Conservation (phyloP, 805 yeast genomes). For the Starmera dryadoides region DNA sequence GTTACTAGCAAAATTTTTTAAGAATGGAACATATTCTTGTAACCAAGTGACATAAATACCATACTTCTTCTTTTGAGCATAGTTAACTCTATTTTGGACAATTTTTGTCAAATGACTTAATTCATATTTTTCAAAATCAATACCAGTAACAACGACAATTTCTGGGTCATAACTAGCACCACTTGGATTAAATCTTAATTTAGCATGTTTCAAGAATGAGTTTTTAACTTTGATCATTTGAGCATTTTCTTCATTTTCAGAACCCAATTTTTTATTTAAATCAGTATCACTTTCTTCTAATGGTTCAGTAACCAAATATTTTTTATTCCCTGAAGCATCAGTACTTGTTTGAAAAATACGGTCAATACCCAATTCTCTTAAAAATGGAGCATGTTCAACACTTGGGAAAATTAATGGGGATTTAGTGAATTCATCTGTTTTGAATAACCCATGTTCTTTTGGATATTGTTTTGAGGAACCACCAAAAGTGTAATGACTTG, state of each 20-base stretch:
- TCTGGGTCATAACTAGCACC: conserved; percentile 39
- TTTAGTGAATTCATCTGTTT: conserved; percentile 38
- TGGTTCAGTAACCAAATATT: conserved; percentile 26
- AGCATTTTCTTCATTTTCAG: conserved; percentile 17
- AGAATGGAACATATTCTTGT: conserved; percentile 69
- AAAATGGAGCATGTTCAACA: conserved; percentile 58
- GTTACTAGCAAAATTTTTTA: conserved; percentile 39
- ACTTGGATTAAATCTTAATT: conserved; percentile 34
- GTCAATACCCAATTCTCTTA: conserved; percentile 49
- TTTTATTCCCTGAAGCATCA: conserved; percentile 37
- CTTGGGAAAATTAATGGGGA: conserved; percentile 62
- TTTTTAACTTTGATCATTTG: conserved; percentile 39
- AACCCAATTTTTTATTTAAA: conserved; percentile 30
- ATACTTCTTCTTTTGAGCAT: conserved; percentile 73
- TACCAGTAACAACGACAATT: conserved; percentile 67
- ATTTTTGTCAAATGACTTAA: conserved; percentile 54
- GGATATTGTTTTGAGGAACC: conserved; percentile 14
- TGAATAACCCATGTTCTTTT: conserved; percentile 35
- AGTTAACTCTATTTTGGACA: conserved; percentile 82
- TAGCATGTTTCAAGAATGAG: conserved; percentile 60
- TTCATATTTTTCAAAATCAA: conserved; percentile 66
- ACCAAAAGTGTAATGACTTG: conserved; percentile 1
- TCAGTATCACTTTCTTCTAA: conserved; percentile 28
- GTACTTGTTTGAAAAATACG: conserved; percentile 41
- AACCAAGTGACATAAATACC: conserved; percentile 82